Conservation (phyloP, 345 rosid species). For the Arabidopsis suecica region DNA sequence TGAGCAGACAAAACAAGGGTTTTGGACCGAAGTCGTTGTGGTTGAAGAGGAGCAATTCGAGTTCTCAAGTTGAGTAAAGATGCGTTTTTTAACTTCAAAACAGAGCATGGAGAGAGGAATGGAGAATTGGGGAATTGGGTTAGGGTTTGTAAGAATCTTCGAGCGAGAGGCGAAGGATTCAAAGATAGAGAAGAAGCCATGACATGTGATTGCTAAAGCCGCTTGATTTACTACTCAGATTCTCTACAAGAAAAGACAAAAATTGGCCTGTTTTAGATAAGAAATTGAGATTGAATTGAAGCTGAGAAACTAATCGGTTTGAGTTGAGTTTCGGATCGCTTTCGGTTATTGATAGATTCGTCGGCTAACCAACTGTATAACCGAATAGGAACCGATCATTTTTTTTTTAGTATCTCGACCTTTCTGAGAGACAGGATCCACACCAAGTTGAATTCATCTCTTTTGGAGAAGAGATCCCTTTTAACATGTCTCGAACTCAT, state of each 20-base stretch:
- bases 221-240: neutral
- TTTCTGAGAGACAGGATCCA: too few relatives aligned
- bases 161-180: conserved; percentile 35
- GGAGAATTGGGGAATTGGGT: conserved; percentile 31
- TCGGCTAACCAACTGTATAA: too few relatives aligned
- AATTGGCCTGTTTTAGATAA: neutral
- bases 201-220: conserved; percentile 21
- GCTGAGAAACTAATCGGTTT: neutral
- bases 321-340: too few relatives aligned
- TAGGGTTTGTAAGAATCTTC: conserved; percentile 45
- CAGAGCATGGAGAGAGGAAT: conserved; percentile 41
- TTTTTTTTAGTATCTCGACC: too few relatives aligned
- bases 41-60: conserved; percentile 30
- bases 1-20: conserved; percentile 53
- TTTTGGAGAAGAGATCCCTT: too few relatives aligned
- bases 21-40: conserved; percentile 41
- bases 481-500: too few relatives aligned
- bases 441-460: too few relatives aligned
- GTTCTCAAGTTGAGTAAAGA: conserved; percentile 31
- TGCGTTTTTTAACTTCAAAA: conserved; percentile 40
- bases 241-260: neutral
- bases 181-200: conserved; percentile 37
- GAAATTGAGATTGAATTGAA: conserved; percentile 3
- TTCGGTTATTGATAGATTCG: too few relatives aligned
- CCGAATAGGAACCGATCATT: too few relatives aligned